Evolutionary conservation across 129 eudicot genomes (phyloP), one percentile per base, ranked within the genome.

Genomic region (Flaveria linearis): DNA sequence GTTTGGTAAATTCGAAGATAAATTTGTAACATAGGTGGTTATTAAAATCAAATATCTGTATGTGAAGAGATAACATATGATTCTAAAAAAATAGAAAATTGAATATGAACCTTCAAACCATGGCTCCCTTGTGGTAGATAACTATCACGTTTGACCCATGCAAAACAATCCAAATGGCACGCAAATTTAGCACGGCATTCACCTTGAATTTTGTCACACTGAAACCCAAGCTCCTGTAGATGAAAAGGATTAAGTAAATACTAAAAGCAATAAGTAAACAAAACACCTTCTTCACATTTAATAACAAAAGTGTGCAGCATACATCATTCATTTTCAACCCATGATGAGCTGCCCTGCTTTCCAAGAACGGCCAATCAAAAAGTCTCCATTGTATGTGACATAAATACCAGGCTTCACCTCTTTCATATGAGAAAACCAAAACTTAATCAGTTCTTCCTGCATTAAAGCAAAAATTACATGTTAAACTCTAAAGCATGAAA

Each of bases 121-220:
- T 95, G 99, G 83, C 99, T 95, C 56, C 99, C 99, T 77, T 95
- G 99, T 66, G 99, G 99, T 43, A 95, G 92, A 91, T 95, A 95
- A 87, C 99, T 95, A 80, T 95, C 99, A 89, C 99, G 97, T 72
- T 95, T 95, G 80, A 95, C 99, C 99, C 99, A 95, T n/a, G 99
- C 99, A 79, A 91, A 95, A 82, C 99, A 95, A 91, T 95, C 99
- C 75, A 95, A 67, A 77, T 95, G 99, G 76, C 99, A 95, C 42
- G 99, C 96, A 91, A 95, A 95, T 84, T 91, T 95, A 56, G 99
- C 96, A 86, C 99, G 99, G 64, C 96, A 95, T 89, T 95, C 99
- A 71, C 99, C 99, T 82, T 95, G 99, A 82, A 76, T 79, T 81
- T 82, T 85, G 82, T 95, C 99, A 82, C 97, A 91, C 49, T 82